Evolutionary conservation across 768 basidiomycete species (phyloP).

Genomic region (Rhodotorula diobovata): DNA sequence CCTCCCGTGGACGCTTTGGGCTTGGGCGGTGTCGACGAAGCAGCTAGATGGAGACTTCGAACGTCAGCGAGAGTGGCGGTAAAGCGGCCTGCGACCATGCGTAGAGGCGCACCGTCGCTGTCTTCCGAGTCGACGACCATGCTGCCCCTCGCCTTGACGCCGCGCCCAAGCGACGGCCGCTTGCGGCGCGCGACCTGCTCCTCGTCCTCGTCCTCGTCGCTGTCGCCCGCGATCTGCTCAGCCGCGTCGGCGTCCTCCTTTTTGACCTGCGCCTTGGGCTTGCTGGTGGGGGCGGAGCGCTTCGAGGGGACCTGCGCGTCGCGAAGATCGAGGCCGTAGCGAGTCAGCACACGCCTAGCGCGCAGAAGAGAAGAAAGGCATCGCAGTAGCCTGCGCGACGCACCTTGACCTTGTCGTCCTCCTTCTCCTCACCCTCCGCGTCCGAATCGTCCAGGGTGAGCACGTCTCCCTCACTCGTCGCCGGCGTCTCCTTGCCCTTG

Average conservation of each 20-base stretch:
- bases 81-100: too few relatives aligned
- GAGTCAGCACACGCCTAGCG: background rate
- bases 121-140: slow-evolving; percentile 10
- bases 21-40: background rate
- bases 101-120: background rate
- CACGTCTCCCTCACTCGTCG: slow-evolving; percentile 14
- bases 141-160: background rate
- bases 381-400: background rate
- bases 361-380: background rate
- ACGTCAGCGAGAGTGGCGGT: background rate
- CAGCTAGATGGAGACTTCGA: background rate
- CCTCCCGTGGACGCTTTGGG: background rate
- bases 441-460: background rate
- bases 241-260: background rate
- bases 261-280: background rate
- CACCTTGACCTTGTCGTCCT: slow-evolving; percentile 2
- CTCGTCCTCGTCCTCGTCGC: background rate
- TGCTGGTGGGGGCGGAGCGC: background rate
- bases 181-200: background rate
- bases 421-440: background rate
- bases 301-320: background rate
- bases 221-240: too few relatives aligned
- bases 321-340: background rate
- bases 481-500: background rate
- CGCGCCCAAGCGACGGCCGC: background rate